These are phyloP conservation scores for Pestalotiopsis sp. DNA, from an alignment of 2,329 filamentous ascomycete species.

Conservation along the genomic window DNA sequence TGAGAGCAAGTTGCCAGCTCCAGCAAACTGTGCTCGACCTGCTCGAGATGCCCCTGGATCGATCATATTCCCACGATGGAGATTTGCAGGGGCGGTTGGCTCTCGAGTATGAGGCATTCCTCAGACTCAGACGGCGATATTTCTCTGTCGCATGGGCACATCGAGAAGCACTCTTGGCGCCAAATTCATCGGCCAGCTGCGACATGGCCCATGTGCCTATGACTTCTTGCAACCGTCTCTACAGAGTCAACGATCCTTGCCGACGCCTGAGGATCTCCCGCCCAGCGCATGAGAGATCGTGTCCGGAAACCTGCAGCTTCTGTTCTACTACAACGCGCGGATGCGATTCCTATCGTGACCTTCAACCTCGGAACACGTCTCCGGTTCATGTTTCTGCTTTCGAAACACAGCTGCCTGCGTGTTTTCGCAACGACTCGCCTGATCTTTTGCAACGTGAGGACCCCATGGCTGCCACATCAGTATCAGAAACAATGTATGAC, in stretches of 20 bases:
- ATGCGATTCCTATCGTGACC: not conserved
- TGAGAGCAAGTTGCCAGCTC: too few relatives aligned
- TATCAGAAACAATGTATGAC: not conserved
- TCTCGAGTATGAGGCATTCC: too few relatives aligned
- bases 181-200: not conserved
- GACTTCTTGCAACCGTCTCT: not conserved
- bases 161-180: not conserved
- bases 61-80: too few relatives aligned
- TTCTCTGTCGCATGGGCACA: not conserved
- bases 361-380: not conserved
- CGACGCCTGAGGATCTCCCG: not conserved
- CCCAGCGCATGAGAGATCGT: not conserved
- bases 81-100: too few relatives aligned
- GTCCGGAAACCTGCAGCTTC: not conserved
- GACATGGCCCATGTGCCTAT: not conserved
- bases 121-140: not conserved
- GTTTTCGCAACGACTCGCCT: not conserved
- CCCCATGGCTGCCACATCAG: not conserved
- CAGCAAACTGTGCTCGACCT: too few relatives aligned
- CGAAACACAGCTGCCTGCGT: not conserved
- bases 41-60: too few relatives aligned
- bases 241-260: not conserved
- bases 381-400: not conserved
- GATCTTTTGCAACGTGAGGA: not conserved
- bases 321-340: not conserved